These are phyloP conservation scores for Thermoascus crustaceus DNA, from an alignment of 2,329 filamentous ascomycete species.

Conservation along the genomic window DNA sequence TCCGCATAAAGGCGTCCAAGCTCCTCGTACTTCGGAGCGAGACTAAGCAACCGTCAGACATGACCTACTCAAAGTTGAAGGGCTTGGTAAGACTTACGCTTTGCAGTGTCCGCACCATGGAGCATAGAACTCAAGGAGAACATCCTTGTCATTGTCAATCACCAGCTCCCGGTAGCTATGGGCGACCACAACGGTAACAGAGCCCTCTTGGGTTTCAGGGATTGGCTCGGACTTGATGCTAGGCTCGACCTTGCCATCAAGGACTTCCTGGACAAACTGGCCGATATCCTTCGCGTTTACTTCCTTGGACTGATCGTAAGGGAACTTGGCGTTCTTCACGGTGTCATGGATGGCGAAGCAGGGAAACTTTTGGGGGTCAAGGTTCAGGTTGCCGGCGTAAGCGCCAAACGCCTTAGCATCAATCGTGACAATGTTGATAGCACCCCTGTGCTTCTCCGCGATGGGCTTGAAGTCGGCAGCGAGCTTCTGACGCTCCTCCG, in stretches of 20 bases:
- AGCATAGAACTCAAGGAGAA: constrained; percentile 96
- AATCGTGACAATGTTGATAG: constrained; percentile 96
- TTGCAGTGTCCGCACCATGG: constrained; percentile 71
- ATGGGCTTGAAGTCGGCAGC: constrained; percentile 71
- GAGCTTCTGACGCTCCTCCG: constrained; percentile 78
- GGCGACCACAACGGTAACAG: constrained; percentile 82
- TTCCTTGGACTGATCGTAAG: constrained; percentile 75
- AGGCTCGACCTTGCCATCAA: constrained; percentile 79
- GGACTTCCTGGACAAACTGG: constrained; percentile 78
- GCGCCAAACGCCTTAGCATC: constrained; percentile 91
- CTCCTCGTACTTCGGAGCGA: constrained; percentile 61
- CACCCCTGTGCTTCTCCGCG: constrained; percentile 85
- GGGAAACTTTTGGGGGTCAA: constrained; percentile 90
- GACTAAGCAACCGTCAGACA: no score
- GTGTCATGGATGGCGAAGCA: constrained; percentile 97
- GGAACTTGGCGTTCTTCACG: constrained; percentile 93
- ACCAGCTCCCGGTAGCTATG: constrained; percentile 90
- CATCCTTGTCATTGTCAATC: constrained; percentile 90
- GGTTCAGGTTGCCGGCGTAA: constrained; percentile 93
- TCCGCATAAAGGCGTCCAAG: constrained; percentile 50
- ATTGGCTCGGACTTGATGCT: constrained; percentile 98
- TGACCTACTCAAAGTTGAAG: neutral
- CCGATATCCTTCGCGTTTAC: constrained; percentile 66
- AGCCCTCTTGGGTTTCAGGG: constrained; percentile 84
- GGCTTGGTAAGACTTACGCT: constrained; percentile 37